Base-by-base conservation (phyloP, 2,329 filamentous ascomycete species). In the Penicillium concentricum region DNA sequence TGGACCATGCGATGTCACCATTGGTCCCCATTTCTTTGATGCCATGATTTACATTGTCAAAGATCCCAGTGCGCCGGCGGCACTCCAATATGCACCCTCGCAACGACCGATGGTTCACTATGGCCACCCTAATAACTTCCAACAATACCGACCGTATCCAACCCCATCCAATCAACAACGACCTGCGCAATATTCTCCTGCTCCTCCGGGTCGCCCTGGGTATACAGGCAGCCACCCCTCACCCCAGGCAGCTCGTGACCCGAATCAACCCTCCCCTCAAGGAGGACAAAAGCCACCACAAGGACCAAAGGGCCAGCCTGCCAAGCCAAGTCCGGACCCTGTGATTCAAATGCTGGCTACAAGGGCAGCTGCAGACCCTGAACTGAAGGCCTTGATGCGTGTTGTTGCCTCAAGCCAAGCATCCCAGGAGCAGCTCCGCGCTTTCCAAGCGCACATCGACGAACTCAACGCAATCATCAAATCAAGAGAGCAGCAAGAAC, bases 11-110 rank as follows among this genome's bases (percentile, higher is more conserved):
- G 81, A 82, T 54, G 78, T 88, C 50, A 81, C 82, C 34, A 81
- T 87, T 47, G 85, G 87, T 59, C 85, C 85, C 48, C 84, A 87
- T 70, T 81, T 83, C 8, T 85, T 87, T 61, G 82, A 85, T 58
- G 82, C 81, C 18, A 78, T 80, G 62, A 74, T 85, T 24, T 85
- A 82, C 66, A 78, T 79, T 15, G 81, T 84, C 46, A 82, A 82
- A 61, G 81, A 82, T 50, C 74, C 76, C 42, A 73, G 74, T 54
- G 67, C 72, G 30, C 74, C 72, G 43, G 72, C 71, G 12, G 68
- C 69, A 7, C 68, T 74, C 42, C 73, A 76, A 60, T 74, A 75
- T 61, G 67, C 73, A 15, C 69, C 71, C 12, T 65, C 69, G 9
- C 75, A 76, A 50, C 72, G 75, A 42, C 75, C 73, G 28, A 75